Base-by-base conservation (phyloP, 306 rosid species). In the Gynostemma pentaphyllum region DNA sequence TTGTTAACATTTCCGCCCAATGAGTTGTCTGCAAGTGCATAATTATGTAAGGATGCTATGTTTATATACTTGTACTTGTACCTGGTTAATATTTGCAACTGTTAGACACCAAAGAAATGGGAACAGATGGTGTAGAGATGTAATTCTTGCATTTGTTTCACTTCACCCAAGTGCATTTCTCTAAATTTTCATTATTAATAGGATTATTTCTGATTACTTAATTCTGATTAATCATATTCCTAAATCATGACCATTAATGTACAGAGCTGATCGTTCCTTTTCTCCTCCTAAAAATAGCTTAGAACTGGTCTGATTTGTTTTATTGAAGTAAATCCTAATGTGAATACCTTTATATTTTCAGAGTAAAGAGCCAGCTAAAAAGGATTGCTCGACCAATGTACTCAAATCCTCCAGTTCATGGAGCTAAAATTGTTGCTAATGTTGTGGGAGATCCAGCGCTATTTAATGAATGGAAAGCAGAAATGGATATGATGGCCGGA, bases 401-500 rank as follows among this genome's bases (percentile, higher is more conserved):
- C 85, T 92, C 99, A 10, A 92, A 88, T 69, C 99, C 99, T 42
- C 99, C 99, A 0, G 76, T 92, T 68, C 99, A 92, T 4, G 99
- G 99, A 48, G 99, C 96, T 32, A 79, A 75, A 74, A 88, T 92
- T 66, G 99, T 88, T 36, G 99, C 99, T 45, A 84, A 92, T 70
- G 71, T 92, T 67, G 99, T 92, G 68, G 99, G 99, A 50, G 80
- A 81, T 68, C 94, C 90, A 23, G 12, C 45, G 23, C 99, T 92
- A 54, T 92, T 92, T 32, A 47, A 71, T 27, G 99, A 88, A 75
- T 92, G 99, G 99, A 88, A 76, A 81, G 88, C 83, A 40, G 99
- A 92, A 76, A 88, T 92, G 99, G 95, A 88, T 81, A 78, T 88
- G 94, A 92, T 92, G 99, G 99, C 99, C 5, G 99, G 99, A 75